Conservation (phyloP, 768 basidiomycete species). For the Mrakia gelida region DNA sequence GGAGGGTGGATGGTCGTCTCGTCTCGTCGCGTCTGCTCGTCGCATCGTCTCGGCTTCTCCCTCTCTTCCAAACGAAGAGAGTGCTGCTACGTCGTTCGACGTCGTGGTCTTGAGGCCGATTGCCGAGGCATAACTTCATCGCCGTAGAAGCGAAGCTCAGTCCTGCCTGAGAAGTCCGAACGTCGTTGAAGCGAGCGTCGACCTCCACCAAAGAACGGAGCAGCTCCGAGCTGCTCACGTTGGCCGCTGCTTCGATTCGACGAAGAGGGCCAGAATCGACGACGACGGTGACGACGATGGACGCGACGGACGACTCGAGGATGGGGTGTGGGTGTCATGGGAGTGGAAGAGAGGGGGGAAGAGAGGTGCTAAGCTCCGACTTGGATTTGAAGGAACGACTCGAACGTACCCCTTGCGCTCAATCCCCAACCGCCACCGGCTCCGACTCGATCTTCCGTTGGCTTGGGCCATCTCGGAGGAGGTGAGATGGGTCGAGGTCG, state of each 20-base stretch:
- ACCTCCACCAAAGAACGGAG: not conserved
- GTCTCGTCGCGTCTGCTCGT: slow-evolving; percentile 7
- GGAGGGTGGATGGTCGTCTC: not conserved
- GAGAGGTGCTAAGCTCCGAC: not conserved
- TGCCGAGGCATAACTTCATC: not conserved
- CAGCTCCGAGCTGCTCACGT: not conserved
- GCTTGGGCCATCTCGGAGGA: slow-evolving; percentile 3
- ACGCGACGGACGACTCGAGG: not conserved
- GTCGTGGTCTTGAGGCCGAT: not conserved
- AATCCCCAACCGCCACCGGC: slow-evolving; percentile 9
- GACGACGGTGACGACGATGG: not conserved
- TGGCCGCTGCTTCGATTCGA: not conserved
- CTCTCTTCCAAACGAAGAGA: not conserved
- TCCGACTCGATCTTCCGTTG: not conserved
- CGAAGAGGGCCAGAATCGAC: not conserved
- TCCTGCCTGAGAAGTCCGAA: not conserved
- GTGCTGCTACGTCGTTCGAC: not conserved
- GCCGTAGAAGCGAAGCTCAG: not conserved
- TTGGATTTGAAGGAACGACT: not conserved
- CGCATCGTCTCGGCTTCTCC: not conserved
- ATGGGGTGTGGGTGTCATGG: not conserved
- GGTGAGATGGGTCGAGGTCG: not conserved
- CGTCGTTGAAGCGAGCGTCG: not conserved
- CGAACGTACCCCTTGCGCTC: not conserved
- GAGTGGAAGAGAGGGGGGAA: not conserved